These are phyloP conservation scores for Paxillus ammoniavirescens DNA, from an alignment of 768 basidiomycete species.

Conservation along the genomic window DNA sequence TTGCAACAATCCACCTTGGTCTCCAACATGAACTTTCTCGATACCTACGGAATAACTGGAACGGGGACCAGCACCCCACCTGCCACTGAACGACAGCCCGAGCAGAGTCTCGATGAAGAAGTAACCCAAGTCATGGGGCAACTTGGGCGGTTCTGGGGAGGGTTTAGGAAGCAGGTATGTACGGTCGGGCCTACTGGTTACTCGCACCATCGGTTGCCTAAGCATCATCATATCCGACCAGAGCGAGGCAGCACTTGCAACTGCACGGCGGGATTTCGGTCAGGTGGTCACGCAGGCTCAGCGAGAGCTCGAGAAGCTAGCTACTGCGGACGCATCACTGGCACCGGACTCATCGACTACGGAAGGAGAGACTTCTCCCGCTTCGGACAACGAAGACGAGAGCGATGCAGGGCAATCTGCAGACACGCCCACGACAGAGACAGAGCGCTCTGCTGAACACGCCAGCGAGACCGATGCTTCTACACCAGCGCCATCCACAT, in stretches of 20 bases:
- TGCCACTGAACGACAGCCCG: constrained; percentile 38
- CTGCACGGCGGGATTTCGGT: constrained; percentile 70
- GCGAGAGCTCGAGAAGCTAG: constrained; percentile 66
- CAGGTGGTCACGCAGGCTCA: constrained; percentile 79
- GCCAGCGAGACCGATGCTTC: constrained; percentile 13
- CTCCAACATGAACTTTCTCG: constrained; percentile 67
- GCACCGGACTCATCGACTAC: too few species aligned
- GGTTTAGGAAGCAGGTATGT: constrained; percentile 83
- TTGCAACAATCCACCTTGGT: not conserved
- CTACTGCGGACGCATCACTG: constrained; percentile 33
- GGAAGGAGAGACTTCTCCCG: constrained; percentile 3
- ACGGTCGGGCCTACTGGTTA: not conserved
- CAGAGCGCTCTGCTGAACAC: constrained; percentile 19
- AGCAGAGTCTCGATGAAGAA: constrained; percentile 75
- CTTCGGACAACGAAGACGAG: constrained; percentile 17
- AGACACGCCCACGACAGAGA: constrained; percentile 24
- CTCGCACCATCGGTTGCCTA: not conserved
- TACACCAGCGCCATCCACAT: constrained; percentile 13
- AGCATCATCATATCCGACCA: constrained; percentile 27
- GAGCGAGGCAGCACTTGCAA: constrained; percentile 69
- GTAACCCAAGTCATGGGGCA: constrained; percentile 88
- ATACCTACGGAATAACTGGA: constrained; percentile 58
- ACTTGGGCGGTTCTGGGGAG: constrained; percentile 85
- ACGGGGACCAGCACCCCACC: constrained; percentile 47
- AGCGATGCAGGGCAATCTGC: constrained; percentile 26